Conservation (phyloP, 2,329 filamentous ascomycete genomes). For the Cryphonectria japonica region DNA sequence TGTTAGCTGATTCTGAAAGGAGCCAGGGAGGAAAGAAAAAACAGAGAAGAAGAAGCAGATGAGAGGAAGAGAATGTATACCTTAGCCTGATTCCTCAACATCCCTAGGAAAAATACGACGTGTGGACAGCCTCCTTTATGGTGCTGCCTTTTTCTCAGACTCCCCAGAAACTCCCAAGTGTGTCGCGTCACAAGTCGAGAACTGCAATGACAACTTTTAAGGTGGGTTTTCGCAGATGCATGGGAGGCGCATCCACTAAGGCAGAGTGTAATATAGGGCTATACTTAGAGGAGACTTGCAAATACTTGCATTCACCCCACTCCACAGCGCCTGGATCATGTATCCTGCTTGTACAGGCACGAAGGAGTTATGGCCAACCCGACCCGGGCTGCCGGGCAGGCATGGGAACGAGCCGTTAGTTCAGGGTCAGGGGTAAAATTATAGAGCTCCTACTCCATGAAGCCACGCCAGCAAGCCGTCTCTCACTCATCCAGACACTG, state of each 20-base stretch:
- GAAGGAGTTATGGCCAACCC: background rate
- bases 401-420: background rate
- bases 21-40: too few species aligned
- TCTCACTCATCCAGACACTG: background rate
- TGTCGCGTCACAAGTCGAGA: slow-evolving; percentile 3
- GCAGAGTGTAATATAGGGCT: background rate
- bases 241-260: background rate
- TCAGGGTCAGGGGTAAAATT: slow-evolving; percentile 12
- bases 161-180: background rate
- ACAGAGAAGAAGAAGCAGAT: too few species aligned
- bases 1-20: background rate
- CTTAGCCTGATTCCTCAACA: slow-evolving; percentile 28
- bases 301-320: too few species aligned
- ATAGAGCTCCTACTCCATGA: background rate
- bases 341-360: background rate
- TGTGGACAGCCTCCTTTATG: background rate
- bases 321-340: background rate
- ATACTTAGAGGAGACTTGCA: slow-evolving; percentile 1
- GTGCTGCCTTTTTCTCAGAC: background rate
- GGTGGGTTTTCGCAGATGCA: background rate
- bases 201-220: slow-evolving; percentile 17
- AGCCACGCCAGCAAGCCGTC: background rate
- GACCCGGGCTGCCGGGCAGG: slow-evolving; percentile 3
- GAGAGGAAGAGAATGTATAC: slow-evolving; percentile 11
- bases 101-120: slow-evolving; percentile 1